These are phyloP conservation scores for Cryptococcus sp. DNA, from an alignment of 1,284 basidiomycete species.

Conservation along the genomic window DNA sequence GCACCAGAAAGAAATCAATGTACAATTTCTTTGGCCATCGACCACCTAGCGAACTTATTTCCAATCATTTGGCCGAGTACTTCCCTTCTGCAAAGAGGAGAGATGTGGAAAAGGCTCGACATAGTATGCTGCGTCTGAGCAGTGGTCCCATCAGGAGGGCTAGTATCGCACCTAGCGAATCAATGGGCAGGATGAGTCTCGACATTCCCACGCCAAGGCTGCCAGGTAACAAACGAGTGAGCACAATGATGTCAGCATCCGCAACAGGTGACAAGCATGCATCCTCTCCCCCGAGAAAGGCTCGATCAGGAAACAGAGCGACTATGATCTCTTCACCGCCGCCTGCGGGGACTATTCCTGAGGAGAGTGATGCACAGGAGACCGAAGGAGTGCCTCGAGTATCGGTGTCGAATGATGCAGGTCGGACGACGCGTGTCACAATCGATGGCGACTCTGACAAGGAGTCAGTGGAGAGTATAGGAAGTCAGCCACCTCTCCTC, in stretches of 20 bases:
- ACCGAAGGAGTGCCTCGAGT: constrained; percentile 29
- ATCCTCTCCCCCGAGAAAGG: constrained; percentile 21
- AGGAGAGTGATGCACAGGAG: constrained; percentile 33
- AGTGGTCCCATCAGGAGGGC: constrained; percentile 23
- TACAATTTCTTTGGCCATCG: constrained; percentile 98
- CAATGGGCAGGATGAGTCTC: constrained; percentile 12
- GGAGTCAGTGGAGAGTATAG: constrained; percentile 20
- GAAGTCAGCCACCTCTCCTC: constrained; percentile 59
- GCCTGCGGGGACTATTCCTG: constrained; percentile 38
- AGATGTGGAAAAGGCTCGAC: constrained; percentile 77
- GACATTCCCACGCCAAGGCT: constrained; percentile 1
- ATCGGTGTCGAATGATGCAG: constrained; percentile 40
- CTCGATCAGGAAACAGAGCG: constrained; percentile 23
- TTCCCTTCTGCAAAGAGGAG: constrained; percentile 93
- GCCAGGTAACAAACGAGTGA: constrained; percentile 3
- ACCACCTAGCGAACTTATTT: constrained; percentile 94
- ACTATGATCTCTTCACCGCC: constrained; percentile 28
- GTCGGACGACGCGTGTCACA: constrained; percentile 10
- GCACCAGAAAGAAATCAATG: constrained; percentile 57
- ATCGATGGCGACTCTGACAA: constrained; percentile 24
- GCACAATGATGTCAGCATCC: constrained; percentile 3
- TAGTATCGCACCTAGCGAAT: constrained; percentile 20
- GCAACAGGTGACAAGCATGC: not conserved
- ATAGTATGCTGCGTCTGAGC: constrained; percentile 69
- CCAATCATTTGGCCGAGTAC: constrained; percentile 91